Percentiles rank a stretch among this genome's conserved stretches.
phyloP scores from a whole-genome alignment of 139 green algal species.

The Pseudopediastrum boryanum region DNA sequence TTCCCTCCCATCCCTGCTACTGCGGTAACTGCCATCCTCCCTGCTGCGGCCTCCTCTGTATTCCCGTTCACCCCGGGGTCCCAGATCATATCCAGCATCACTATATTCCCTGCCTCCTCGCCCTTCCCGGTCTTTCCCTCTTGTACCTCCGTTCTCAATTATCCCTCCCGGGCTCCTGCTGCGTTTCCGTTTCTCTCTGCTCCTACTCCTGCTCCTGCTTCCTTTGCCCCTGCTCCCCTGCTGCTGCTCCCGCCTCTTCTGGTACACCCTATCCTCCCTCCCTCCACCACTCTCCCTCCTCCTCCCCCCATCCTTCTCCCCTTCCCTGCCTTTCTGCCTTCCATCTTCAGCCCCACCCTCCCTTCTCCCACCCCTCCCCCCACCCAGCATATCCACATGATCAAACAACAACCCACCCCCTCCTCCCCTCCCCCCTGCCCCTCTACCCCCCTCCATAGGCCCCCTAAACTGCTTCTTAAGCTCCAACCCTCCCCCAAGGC shows the following conservation, averaged over 20 bases:
- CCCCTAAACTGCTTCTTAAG: neutral
- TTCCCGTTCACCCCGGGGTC: too few species aligned
- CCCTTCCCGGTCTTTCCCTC: neutral
- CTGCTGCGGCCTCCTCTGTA: too few species aligned
- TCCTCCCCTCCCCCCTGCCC: too few species aligned
- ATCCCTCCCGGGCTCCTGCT: neutral
- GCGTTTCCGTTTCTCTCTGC: neutral
- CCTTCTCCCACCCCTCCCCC: too few species aligned
- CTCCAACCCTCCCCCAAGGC: neutral
- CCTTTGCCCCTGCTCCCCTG: neutral
- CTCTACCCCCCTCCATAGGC: neutral
- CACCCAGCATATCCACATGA: too few species aligned
- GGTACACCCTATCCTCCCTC: conserved; percentile 3
- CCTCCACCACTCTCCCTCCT: neutral
- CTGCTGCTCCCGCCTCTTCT: neutral
- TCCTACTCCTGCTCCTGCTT: neutral
- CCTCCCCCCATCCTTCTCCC: neutral
- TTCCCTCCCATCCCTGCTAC: too few species aligned
- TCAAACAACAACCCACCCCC: too few species aligned
- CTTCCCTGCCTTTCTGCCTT: neutral
- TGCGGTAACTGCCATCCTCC: too few species aligned
- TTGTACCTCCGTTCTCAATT: neutral
- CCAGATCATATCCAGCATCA: too few species aligned
- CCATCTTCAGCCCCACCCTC: too few species aligned
- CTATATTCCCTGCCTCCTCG: too few species aligned